Evolutionary conservation across 78 protist species (phyloP).

Genomic region (Dictyostelium citrinum): DNA sequence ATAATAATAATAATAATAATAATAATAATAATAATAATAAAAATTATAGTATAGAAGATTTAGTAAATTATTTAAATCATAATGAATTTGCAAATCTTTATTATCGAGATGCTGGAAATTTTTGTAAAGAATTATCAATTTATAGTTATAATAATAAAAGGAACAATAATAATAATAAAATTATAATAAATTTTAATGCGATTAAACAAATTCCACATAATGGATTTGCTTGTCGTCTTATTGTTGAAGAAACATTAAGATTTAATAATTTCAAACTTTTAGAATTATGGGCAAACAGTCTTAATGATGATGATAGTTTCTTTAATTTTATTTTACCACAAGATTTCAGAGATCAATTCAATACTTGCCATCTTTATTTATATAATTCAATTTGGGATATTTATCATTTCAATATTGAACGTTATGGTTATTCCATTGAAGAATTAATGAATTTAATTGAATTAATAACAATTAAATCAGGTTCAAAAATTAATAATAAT

Average conservation of each 20-base stretch:
- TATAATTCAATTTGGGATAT: background rate
- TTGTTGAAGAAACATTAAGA: background rate
- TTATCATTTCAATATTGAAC: background rate
- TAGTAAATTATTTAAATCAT: background rate
- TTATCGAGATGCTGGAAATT: too few relatives aligned
- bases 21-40: too few relatives aligned
- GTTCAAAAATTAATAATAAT: background rate
- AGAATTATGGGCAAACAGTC: background rate
- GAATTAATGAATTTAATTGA: background rate
- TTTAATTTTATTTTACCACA: background rate
- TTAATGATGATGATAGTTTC: background rate
- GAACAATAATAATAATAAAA: background rate
- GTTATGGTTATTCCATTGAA: background rate
- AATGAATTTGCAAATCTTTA: too few relatives aligned
- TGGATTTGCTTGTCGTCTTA: background rate
- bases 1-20: too few relatives aligned
- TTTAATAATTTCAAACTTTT: background rate
- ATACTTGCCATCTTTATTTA: background rate
- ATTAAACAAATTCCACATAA: background rate
- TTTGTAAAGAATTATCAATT: background rate
- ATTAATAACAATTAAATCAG: background rate
- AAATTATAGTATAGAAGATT: background rate
- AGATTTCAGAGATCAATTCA: background rate
- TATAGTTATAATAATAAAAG: background rate
- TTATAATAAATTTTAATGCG: background rate